Conservation (phyloP, 495 filamentous ascomycete species). For the Clavariopsis aquatica region DNA sequence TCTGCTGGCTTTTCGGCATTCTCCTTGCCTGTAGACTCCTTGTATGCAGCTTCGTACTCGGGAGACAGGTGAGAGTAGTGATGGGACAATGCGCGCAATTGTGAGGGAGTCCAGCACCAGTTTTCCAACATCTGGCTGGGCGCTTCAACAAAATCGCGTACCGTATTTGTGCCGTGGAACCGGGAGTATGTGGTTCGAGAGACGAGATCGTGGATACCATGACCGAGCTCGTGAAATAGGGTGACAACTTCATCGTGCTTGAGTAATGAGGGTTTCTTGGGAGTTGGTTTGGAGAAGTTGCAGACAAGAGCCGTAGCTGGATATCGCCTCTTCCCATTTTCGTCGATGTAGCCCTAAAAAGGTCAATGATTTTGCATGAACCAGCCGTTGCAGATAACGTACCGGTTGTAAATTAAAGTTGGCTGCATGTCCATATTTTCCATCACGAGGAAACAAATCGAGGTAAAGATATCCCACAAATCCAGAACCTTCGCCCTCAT, state of each 20-base stretch:
- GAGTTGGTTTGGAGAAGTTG: slow-evolving; percentile 69
- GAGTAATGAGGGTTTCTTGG: slow-evolving; percentile 69
- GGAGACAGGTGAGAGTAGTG: slow-evolving; percentile 66
- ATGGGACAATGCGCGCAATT: slow-evolving; percentile 64
- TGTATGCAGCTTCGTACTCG: slow-evolving; percentile 60
- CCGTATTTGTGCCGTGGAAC: slow-evolving; percentile 73
- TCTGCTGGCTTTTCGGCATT: slow-evolving; percentile 49
- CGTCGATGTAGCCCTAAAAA: slow-evolving; percentile 55
- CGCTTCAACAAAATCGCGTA: slow-evolving; percentile 72
- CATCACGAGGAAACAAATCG: slow-evolving; percentile 65
- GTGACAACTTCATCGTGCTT: slow-evolving; percentile 72
- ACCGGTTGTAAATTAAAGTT: slow-evolving; percentile 54
- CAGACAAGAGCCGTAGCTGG: slow-evolving; percentile 71
- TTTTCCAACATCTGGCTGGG: slow-evolving; percentile 76
- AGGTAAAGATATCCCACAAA: slow-evolving; percentile 74
- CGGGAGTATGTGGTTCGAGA: slow-evolving; percentile 65
- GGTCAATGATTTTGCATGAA: slow-evolving; percentile 1
- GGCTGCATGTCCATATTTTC: slow-evolving; percentile 62
- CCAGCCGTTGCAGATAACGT: background rate
- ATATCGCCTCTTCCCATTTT: slow-evolving; percentile 61
- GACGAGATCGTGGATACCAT: slow-evolving; percentile 75
- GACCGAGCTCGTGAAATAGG: slow-evolving; percentile 73
- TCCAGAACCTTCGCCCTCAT: slow-evolving; percentile 62
- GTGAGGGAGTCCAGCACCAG: slow-evolving; percentile 73
- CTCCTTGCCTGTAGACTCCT: slow-evolving; percentile 48